Evolutionary conservation across 129 eudicot species (phyloP).

Genomic region (Lonicera japonica): DNA sequence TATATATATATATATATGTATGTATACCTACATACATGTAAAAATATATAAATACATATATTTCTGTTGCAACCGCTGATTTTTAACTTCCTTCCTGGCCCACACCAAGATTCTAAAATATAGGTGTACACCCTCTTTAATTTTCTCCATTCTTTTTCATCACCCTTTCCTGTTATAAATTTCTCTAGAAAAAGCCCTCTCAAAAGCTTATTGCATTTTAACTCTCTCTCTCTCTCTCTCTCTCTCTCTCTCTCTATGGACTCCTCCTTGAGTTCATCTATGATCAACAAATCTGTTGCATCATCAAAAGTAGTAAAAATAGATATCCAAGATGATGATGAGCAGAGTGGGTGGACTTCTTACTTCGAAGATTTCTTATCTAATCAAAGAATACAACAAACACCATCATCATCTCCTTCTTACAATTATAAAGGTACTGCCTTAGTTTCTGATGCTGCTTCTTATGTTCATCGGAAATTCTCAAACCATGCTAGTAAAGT

Average conservation of each 20-base stretch:
- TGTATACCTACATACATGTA: too few relatives aligned
- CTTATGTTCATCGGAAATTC: constrained; percentile 19
- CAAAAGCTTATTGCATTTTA: not conserved
- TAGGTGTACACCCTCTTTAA: constrained; percentile 11
- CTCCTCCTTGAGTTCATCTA: constrained; percentile 15
- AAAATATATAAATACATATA: too few relatives aligned
- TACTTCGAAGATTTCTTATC: constrained; percentile 63
- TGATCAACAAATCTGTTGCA: constrained; percentile 8
- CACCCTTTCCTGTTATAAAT: not conserved
- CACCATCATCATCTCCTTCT: not conserved
- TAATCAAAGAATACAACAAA: constrained; percentile 21
- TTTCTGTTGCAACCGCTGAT: constrained; percentile 35
- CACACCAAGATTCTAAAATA: constrained; percentile 42
- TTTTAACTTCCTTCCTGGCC: constrained; percentile 42
- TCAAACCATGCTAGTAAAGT: constrained; percentile 1
- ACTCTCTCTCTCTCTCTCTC: constrained; percentile 10
- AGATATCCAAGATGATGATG: constrained; percentile 6
- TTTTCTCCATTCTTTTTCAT: constrained; percentile 10
- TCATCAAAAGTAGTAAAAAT: too few relatives aligned
- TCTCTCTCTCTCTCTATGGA: not conserved
- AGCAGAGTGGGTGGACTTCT: constrained; percentile 85
- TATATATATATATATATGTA: too few relatives aligned
- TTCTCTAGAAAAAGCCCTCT: not conserved
- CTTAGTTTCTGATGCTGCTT: constrained; percentile 61
- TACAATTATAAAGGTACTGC: constrained; percentile 3